Base-by-base conservation (phyloP, 2,329 filamentous ascomycete species). In the Pyricularia pennisetigena region DNA sequence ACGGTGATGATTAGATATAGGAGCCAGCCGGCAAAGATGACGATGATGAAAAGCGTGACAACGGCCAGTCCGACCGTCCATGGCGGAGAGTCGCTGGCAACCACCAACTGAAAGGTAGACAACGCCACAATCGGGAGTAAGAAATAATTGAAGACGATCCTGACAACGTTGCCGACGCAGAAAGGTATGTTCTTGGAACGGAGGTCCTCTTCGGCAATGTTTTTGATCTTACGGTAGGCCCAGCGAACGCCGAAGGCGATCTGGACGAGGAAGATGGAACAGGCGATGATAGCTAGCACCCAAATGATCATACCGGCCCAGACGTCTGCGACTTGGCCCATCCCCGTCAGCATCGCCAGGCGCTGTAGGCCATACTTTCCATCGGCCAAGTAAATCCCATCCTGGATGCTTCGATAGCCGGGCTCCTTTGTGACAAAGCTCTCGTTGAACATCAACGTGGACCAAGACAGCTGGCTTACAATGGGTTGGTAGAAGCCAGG, bases 291-390 rank as follows among this genome's bases (percentile, higher is more conserved):
- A 70, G 90, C 89, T 10, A 94, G 83, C 23, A 98, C 85, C 90
- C 93, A 98, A 63, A 97, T 83, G 75, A 95, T 92, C 90, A 97
- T 95, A 71, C 93, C 93, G 1, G 93, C 90, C 95, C 95, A 99
- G 24, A 97, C 87, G 76, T 99, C 95, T 70, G 88, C 82, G 14
- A 87, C 85, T 28, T 87, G 82, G 29, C 85, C 83, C 86, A 98
- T 91, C 41, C 95, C 95, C 57, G 95, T 87, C 67, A 95, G 84
- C 76, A 97, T 92, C 61, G 90, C 90, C 73, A 95, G 84, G 65
- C 85, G 83, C 70, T 95, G 89, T 65, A 99, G 81, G 30, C 95
- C 95, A 73, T 94, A 94, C 2, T 84, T 26, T 35, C 88, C 89
- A 74, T 93, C 89, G 64, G 89, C 89, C 67, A 88, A 83, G 78